Evolutionary conservation across 192 early-diverging fungal species (phyloP).

Genomic region (Coemansia sp.): DNA sequence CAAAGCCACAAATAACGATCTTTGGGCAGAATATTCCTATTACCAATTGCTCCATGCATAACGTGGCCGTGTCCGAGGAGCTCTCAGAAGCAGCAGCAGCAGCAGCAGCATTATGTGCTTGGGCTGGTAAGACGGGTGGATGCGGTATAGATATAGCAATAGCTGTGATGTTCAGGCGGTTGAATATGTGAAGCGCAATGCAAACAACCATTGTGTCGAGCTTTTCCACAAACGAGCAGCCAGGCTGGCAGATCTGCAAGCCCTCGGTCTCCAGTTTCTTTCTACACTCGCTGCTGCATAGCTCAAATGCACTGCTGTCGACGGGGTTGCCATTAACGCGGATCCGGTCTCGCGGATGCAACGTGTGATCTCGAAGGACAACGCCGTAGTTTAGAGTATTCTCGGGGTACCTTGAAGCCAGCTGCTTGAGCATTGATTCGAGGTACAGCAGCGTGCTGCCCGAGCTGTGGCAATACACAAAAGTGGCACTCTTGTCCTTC

Average conservation of each 20-base stretch:
- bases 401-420: slow-evolving; percentile 11
- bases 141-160: slow-evolving; percentile 19
- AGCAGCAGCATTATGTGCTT: neutral
- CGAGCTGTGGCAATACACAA: slow-evolving; percentile 18
- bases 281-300: slow-evolving; percentile 18
- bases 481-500: slow-evolving; percentile 23
- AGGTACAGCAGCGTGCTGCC: slow-evolving; percentile 37
- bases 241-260: slow-evolving; percentile 1
- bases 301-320: slow-evolving; percentile 14
- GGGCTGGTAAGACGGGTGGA: neutral
- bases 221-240: neutral
- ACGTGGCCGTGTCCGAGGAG: neutral
- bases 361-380: slow-evolving; percentile 20
- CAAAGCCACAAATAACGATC: slow-evolving; percentile 34
- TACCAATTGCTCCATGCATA: slow-evolving; percentile 28
- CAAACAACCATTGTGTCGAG: slow-evolving; percentile 20
- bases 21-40: slow-evolving; percentile 25
- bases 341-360: slow-evolving; percentile 24
- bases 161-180: slow-evolving; percentile 21
- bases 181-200: slow-evolving; percentile 38
- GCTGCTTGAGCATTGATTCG: slow-evolving; percentile 43
- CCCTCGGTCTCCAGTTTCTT: slow-evolving; percentile 5
- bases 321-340: slow-evolving; percentile 30
- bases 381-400: slow-evolving; percentile 30
- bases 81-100: neutral